Conservation (phyloP, 2,329 filamentous ascomycete species). For the Fusarium torulosum region DNA sequence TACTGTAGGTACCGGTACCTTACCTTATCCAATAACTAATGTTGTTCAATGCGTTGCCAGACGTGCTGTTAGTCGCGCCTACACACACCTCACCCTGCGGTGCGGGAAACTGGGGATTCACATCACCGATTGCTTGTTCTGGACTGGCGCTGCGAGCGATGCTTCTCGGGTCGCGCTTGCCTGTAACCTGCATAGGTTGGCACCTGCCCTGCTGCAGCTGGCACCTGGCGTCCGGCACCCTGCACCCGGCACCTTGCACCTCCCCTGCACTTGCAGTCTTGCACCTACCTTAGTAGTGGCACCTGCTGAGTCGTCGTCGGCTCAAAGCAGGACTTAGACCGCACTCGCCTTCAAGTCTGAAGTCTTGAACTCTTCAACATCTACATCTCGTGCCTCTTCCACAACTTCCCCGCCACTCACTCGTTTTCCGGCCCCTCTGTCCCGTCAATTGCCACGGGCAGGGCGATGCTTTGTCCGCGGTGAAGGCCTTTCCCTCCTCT, state of each 20-base stretch:
- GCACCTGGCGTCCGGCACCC: slow-evolving; percentile 43
- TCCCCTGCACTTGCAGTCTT: slow-evolving; percentile 35
- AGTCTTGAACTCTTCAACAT: slow-evolving; percentile 46
- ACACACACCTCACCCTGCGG: slow-evolving; percentile 23
- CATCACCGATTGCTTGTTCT: slow-evolving; percentile 37
- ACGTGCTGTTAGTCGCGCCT: slow-evolving; percentile 28
- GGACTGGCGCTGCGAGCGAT: slow-evolving; percentile 35
- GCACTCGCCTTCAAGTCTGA: slow-evolving; percentile 47
- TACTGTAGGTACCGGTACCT: no score
- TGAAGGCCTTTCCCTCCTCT: slow-evolving; percentile 48
- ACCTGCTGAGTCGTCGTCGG: slow-evolving; percentile 45
- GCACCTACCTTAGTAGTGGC: slow-evolving; percentile 34
- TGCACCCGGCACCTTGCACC: slow-evolving; percentile 42
- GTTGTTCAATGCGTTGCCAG: background rate
- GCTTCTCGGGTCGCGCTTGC: slow-evolving; percentile 42
- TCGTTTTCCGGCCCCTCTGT: slow-evolving; percentile 42
- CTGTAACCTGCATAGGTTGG: slow-evolving; percentile 39
- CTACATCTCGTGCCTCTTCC: slow-evolving; percentile 46
- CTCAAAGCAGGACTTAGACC: slow-evolving; percentile 49
- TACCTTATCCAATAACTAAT: background rate
- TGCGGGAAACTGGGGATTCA: slow-evolving; percentile 35
- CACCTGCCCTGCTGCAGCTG: slow-evolving; percentile 44
- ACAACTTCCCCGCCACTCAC: slow-evolving; percentile 42
- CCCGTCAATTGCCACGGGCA: slow-evolving; percentile 54
- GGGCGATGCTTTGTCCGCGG: slow-evolving; percentile 56